These are phyloP conservation scores for Dichotomopilus funicola DNA, from an alignment of 2,329 filamentous ascomycete genomes.

Conservation along the genomic window DNA sequence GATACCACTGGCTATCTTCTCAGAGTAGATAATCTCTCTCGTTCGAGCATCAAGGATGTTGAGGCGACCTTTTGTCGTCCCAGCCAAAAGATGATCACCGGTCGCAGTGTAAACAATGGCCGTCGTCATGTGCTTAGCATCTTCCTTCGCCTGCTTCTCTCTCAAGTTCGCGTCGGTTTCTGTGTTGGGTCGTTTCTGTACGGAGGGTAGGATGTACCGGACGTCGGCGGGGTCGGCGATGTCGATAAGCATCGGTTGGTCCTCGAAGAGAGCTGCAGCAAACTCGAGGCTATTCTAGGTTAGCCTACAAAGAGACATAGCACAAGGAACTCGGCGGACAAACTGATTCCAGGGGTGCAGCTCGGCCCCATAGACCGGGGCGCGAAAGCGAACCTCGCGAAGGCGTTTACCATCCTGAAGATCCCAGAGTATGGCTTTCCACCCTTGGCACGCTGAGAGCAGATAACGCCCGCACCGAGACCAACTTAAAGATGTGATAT, in stretches of 20 bases:
- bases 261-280: constrained; percentile 88
- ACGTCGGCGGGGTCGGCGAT: constrained; percentile 61
- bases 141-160: constrained; percentile 84
- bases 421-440: constrained; percentile 96
- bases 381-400: constrained; percentile 83
- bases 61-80: constrained; percentile 91
- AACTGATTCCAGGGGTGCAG: constrained; percentile 87
- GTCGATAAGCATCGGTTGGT: constrained; percentile 83
- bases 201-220: constrained; percentile 73
- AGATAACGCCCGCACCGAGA: constrained; percentile 86
- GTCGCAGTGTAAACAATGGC: constrained; percentile 81
- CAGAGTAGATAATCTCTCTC: constrained; percentile 79
- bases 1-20: constrained; percentile 77
- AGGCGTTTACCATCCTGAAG: constrained; percentile 62
- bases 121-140: constrained; percentile 91
- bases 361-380: constrained; percentile 92
- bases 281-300: constrained; percentile 61
- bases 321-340: constrained; percentile 39
- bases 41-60: constrained; percentile 87
- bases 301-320: constrained; percentile 17
- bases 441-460: constrained; percentile 88
- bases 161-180: constrained; percentile 63
- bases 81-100: constrained; percentile 83
- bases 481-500: constrained; percentile 94
- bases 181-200: constrained; percentile 65